phyloP scores from a whole-genome alignment of 345 rosid species.

The Eucalyptus tenuipes region DNA sequence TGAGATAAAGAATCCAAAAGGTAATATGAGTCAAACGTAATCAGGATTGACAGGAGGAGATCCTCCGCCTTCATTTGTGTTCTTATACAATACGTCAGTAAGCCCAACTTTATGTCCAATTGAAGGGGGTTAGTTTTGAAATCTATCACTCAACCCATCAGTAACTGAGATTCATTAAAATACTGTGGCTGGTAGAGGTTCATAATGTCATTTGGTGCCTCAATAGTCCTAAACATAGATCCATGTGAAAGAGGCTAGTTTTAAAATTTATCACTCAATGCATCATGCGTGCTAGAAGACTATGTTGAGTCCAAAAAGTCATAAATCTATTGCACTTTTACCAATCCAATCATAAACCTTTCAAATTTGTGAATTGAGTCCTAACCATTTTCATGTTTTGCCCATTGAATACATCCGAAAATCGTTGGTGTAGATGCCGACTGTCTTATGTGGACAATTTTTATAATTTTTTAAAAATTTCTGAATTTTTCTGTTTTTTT shows the following conservation, averaged over 20 bases:
- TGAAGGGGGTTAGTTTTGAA: neutral
- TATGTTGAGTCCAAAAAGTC: no score
- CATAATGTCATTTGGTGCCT: neutral
- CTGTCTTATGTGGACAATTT: no score
- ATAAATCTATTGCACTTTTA: no score
- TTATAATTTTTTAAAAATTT: no score
- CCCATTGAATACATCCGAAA: accelerated
- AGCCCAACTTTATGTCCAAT: neutral
- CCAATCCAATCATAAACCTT: no score
- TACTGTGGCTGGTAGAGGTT: no score
- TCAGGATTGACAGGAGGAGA: neutral
- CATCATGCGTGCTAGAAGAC: neutral
- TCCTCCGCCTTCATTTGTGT: neutral
- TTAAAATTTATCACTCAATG: neutral
- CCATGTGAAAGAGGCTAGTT: neutral
- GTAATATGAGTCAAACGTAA: neutral
- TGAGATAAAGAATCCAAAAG: neutral
- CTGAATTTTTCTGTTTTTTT: no score
- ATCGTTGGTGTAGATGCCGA: accelerated
- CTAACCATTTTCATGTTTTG: accelerated
- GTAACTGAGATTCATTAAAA: neutral
- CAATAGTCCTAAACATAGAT: neutral
- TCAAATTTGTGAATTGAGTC: no score
- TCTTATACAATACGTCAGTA: neutral
- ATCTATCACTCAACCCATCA: neutral